phyloP scores from a whole-genome alignment of 2,329 filamentous ascomycete species.

The Epichloe gansuensis region DNA sequence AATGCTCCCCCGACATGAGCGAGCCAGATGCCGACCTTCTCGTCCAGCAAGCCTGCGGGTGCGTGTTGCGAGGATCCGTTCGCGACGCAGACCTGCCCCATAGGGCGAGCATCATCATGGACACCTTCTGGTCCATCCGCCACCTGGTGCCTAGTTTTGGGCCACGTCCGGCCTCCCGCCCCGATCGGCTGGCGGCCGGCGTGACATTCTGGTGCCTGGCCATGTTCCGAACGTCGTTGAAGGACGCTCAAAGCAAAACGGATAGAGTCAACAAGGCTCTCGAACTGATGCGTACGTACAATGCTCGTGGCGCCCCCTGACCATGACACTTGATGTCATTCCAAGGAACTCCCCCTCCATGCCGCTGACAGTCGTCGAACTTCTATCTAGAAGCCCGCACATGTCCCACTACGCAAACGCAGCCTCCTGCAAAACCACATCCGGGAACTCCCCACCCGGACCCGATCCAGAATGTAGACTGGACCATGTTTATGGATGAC shows the following conservation, averaged over 20 bases:
- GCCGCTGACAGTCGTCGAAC: neutral
- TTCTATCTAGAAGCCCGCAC: neutral
- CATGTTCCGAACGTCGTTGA: constrained; percentile 31
- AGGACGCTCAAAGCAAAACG: constrained; percentile 22
- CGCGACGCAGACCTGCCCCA: constrained; percentile 36
- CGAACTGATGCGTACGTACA: constrained; percentile 18
- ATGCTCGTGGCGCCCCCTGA: too few species aligned
- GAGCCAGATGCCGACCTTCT: constrained; percentile 18
- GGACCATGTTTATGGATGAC: constrained; percentile 37
- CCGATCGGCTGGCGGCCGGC: constrained; percentile 34
- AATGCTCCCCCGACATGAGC: constrained; percentile 23
- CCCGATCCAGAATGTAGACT: constrained; percentile 33
- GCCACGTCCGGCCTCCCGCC: constrained; percentile 27
- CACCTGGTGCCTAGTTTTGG: constrained; percentile 25
- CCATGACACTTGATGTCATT: too few species aligned
- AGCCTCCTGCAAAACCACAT: constrained; percentile 10
- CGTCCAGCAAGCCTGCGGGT: constrained; percentile 20
- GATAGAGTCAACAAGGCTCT: constrained; percentile 18
- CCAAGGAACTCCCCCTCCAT: too few species aligned
- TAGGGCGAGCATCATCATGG: constrained; percentile 32
- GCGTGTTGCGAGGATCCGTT: constrained; percentile 30
- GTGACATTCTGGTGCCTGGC: constrained; percentile 37
- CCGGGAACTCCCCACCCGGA: constrained; percentile 16
- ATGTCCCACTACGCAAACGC: constrained; percentile 1
- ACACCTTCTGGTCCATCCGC: constrained; percentile 34